phyloP scores from a whole-genome alignment of 495 filamentous ascomycete genomes.

The Baudoinia panamericana region DNA sequence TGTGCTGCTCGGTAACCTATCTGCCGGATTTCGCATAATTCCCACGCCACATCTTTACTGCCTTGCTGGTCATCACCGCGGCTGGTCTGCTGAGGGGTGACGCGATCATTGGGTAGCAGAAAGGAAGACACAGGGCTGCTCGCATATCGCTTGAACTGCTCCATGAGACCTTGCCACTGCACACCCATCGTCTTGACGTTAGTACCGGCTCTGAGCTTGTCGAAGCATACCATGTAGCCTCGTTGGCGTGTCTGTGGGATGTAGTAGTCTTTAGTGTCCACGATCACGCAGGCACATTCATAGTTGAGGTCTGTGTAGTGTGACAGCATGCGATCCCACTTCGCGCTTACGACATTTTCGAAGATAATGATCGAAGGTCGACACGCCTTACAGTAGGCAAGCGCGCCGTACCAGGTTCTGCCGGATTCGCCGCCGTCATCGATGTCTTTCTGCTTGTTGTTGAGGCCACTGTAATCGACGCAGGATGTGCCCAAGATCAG shows the following conservation, averaged over 20 bases:
- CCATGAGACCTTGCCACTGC: slow-evolving; percentile 33
- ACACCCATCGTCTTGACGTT: slow-evolving; percentile 13
- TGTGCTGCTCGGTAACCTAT: slow-evolving; percentile 34
- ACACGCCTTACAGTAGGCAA: slow-evolving; percentile 40
- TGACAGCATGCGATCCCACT: slow-evolving; percentile 45
- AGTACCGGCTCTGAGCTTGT: slow-evolving; percentile 28
- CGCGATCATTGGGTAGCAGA: slow-evolving; percentile 42
- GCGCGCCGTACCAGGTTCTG: slow-evolving; percentile 52
- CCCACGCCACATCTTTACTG: slow-evolving; percentile 42
- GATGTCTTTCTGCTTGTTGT: slow-evolving; percentile 37
- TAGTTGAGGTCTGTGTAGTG: slow-evolving; percentile 39
- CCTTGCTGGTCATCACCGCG: slow-evolving; percentile 17
- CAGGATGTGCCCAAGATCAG: slow-evolving; percentile 67
- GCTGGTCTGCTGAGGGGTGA: slow-evolving; percentile 31
- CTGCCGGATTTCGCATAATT: slow-evolving; percentile 43
- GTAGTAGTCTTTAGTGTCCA: slow-evolving; percentile 68
- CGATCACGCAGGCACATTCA: slow-evolving; percentile 27
- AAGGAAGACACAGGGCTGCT: slow-evolving; percentile 54
- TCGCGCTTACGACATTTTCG: slow-evolving; percentile 57
- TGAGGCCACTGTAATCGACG: slow-evolving; percentile 55
- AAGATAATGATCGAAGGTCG: slow-evolving; percentile 55
- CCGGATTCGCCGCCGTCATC: slow-evolving; percentile 51
- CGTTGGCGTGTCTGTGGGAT: slow-evolving; percentile 66
- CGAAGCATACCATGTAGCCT: slow-evolving; percentile 57
- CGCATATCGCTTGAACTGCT: slow-evolving; percentile 40